Conservation (phyloP, 2,329 filamentous ascomycete genomes). For the Fusarium tjaetaba region DNA sequence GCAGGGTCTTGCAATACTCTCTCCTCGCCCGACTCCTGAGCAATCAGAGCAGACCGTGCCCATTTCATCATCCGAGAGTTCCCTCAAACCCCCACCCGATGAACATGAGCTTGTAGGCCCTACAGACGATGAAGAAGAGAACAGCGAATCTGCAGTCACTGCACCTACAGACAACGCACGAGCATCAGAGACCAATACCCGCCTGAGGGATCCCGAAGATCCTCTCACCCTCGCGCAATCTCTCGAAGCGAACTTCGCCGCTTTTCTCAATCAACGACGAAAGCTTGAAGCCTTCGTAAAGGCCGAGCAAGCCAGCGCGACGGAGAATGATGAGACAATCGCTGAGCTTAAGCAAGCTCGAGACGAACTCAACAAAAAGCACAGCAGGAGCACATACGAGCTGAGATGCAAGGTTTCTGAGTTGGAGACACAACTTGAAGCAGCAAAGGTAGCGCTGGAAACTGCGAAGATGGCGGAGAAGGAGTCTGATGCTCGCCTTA, state of each 20-base stretch:
- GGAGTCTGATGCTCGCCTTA: background rate
- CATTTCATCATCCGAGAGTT: background rate
- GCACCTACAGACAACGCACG: accelerated
- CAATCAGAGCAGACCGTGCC: background rate
- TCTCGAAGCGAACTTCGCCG: background rate
- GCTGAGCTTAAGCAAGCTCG: background rate
- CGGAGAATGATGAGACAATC: background rate
- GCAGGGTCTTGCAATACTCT: background rate
- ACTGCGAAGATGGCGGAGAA: background rate
- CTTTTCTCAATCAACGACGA: background rate
- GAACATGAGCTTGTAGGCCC: background rate
- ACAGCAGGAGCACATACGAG: background rate
- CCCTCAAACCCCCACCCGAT: accelerated
- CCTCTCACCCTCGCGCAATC: background rate
- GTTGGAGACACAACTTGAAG: background rate
- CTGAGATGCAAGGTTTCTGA: background rate
- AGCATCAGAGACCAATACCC: no score
- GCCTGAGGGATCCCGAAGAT: background rate
- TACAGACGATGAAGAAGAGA: background rate
- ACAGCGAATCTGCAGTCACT: no score
- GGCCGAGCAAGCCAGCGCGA: background rate
- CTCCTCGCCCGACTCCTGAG: background rate
- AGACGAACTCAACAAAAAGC: background rate
- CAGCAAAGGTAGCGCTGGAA: background rate
- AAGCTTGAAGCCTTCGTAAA: background rate